Conservation (phyloP, 1,284 basidiomycete species). For the Papiliotrema fonsecae region DNA sequence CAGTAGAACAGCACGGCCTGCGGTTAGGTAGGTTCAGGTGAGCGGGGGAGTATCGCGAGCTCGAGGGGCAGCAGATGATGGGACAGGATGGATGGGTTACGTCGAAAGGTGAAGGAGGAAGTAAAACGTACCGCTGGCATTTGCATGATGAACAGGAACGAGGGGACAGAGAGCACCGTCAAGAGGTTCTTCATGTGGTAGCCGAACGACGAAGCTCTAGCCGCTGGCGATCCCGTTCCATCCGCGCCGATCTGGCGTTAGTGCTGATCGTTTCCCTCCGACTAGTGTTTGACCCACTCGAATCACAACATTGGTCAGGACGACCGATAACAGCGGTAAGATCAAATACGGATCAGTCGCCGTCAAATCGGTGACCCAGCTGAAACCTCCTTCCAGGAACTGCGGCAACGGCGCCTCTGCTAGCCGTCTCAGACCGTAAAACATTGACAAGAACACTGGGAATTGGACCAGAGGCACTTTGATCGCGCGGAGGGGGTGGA, state of each 20-base stretch:
- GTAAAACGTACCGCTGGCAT: slow-evolving; percentile 49
- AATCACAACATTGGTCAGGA: slow-evolving; percentile 67
- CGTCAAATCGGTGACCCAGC: slow-evolving; percentile 73
- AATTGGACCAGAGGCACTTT: slow-evolving; percentile 66
- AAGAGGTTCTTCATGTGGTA: slow-evolving; percentile 39
- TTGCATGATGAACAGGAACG: slow-evolving; percentile 59
- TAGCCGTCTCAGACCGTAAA: slow-evolving; percentile 74
- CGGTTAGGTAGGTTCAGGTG: not conserved
- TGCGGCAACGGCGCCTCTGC: slow-evolving; percentile 66
- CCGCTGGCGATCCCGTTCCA: slow-evolving; percentile 48
- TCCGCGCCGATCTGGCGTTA: slow-evolving; percentile 58
- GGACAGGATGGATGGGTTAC: not conserved
- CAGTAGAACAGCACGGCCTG: slow-evolving; percentile 56
- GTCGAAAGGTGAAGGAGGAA: not conserved
- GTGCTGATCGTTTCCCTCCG: too few relatives aligned
- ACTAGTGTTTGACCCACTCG: slow-evolving; percentile 60
- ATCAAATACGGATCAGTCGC: slow-evolving; percentile 70
- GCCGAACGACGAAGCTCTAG: slow-evolving; percentile 12
- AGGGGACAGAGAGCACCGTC: slow-evolving; percentile 49
- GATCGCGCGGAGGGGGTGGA: slow-evolving; percentile 59
- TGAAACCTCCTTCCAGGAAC: slow-evolving; percentile 71
- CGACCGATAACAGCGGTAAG: slow-evolving; percentile 64
- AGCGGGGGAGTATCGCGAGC: not conserved
- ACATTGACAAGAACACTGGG: slow-evolving; percentile 75
- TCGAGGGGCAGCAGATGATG: not conserved